Evolutionary conservation across 2,329 filamentous ascomycete species (phyloP), one percentile per base, ranked within the genome.

Genomic region (Botryotinia calthae): DNA sequence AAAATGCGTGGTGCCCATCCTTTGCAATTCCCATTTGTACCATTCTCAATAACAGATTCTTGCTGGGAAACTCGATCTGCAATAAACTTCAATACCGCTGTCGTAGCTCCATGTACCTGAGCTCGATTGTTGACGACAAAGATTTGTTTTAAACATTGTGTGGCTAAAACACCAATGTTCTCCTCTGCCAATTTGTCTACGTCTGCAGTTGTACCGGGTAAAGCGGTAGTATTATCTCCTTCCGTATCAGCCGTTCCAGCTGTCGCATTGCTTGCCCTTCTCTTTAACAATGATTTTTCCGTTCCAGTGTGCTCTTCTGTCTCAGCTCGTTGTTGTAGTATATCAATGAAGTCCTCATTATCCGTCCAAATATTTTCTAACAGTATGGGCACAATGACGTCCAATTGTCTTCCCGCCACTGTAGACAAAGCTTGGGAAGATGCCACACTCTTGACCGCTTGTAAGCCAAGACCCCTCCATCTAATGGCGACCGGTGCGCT

Each of bases 111-210:
- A 72, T 94, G 90, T 63, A 97, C 91, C 81, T 98, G 95, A 14
- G 90, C 87, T 72, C 93, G 87, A 79, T 94, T 97, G 75, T 94
- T 94, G 14, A 90, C 89, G 44, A 92, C 86, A 78, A 97, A 97
- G 64, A 98, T 93, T 78, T 92, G 90, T 82, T 95, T 93, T 72
- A 99, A 84, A 80, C 94, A 97, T 78, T 94, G 91, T 77, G 97
- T 86, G 7, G 96, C 95, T 75, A 97, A 85, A 12, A 97, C 86
- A 42, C 93, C 93, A 25, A 94, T 94, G 79, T 97, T 93, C 83
- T 97, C 91, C 82, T 98, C 95, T 2, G 94, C 95, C 74, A 96
- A 84, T 81, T 91, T 93, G 82, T 98, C 96, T 40, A 94, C 94
- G 80, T 98, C 95, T 37, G 91, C 91, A 0, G 93, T 92, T 0